Base-by-base conservation (phyloP, 2,329 filamentous ascomycete species). In the Colletotrichum spaethianum region DNA sequence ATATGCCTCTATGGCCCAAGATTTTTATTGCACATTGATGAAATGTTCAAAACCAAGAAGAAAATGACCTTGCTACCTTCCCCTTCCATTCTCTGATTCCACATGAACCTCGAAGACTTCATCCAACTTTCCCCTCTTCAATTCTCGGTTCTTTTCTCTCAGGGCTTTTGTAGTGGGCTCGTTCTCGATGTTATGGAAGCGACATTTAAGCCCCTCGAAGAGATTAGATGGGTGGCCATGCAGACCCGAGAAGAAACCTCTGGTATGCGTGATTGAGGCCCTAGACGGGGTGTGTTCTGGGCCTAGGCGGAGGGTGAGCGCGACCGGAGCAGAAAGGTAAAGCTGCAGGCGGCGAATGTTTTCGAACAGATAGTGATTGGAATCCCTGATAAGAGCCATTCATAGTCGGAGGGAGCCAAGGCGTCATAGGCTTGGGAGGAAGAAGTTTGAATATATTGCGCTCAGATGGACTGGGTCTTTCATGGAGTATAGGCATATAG, bases 181-280 rank as follows among this genome's bases (percentile, higher is more conserved):
- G 48, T 63, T 9, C 16, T 61, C 1, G 63, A 61, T 11, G 28
- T 48, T 2, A 36, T 62, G 55, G 38, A 70, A 23, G 63, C 63
- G 4, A 62, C 38, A 6, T 61, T 61, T 40, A 23, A 62, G 23
- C 31, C 38, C 33, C 63, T 70, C n/a, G 38, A 40, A 2, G 40
- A 56, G 28, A 16, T 52, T 26, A 18, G n/a, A 38, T 23, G 42
- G 12, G 59, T 50, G 8, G 4, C 14, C 7, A 16, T 62, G 7
- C 42, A n/a, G 12, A 40, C 59, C 3, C 31, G 28, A 33, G 59
- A 62, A 14, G n/a, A 62, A 3, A 26, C 50, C 20, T 50, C 59
- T 1, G 44, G 50, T 14, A 23, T 62, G 31, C 44, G 42, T 4
- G 31, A 8, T 16, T 44, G 12, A 16, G n/a, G 31, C 1, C 50